phyloP scores from a whole-genome alignment of 257 asterid species.

The Solanum gandarillasii region DNA sequence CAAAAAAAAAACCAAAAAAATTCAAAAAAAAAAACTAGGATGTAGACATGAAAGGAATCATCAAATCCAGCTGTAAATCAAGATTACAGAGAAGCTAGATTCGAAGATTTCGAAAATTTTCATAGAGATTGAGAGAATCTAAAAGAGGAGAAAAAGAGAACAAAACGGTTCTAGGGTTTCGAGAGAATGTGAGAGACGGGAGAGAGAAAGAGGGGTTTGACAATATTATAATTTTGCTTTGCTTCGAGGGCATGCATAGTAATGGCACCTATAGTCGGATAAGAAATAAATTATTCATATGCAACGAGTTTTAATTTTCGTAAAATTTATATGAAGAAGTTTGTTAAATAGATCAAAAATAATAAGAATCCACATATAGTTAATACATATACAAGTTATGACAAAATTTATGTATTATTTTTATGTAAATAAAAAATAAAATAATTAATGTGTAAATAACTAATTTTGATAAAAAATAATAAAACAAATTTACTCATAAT shows the following conservation, averaged over 20 bases:
- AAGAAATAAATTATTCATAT: too few relatives aligned
- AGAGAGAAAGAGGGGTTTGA: slow-evolving; percentile 41
- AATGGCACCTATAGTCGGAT: too few relatives aligned
- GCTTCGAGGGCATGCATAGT: background rate
- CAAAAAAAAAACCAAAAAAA: background rate
- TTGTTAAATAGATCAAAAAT: too few relatives aligned
- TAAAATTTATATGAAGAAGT: too few relatives aligned
- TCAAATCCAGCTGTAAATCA: slow-evolving; percentile 36
- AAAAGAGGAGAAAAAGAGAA: background rate
- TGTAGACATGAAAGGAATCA: slow-evolving; percentile 17
- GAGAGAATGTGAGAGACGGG: background rate
- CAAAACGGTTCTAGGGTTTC: slow-evolving; percentile 13
- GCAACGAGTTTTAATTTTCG: rapidly evolving
- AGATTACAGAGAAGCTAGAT: slow-evolving; percentile 12
- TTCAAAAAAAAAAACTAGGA: background rate
- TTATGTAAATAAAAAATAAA: too few relatives aligned
- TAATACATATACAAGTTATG: too few relatives aligned
- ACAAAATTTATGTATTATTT: too few relatives aligned
- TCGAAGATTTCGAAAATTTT: slow-evolving; percentile 5
- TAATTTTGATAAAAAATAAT: too few relatives aligned
- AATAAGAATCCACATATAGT: too few relatives aligned
- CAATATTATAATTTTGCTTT: slow-evolving; percentile 16
- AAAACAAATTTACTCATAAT: too few relatives aligned
- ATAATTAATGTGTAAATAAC: too few relatives aligned
- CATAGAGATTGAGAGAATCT: slow-evolving; percentile 23